These are phyloP conservation scores for Cylindrotheca fusiformis DNA, from an alignment of 108 stramenopile genomes.

Conservation along the genomic window DNA sequence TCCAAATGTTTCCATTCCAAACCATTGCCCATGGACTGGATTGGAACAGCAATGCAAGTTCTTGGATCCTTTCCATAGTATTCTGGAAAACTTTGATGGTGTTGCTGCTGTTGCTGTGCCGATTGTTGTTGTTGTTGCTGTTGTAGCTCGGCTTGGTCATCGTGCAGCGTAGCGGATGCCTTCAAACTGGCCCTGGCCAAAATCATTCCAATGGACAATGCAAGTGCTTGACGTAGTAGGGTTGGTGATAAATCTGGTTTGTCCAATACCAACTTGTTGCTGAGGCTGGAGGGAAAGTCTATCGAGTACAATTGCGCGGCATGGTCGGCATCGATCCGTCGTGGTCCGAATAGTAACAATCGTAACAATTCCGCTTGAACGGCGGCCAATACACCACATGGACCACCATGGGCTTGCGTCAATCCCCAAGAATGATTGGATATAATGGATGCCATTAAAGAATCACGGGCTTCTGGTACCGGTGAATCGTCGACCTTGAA, in stretches of 20 bases:
- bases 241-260: constrained; percentile 21
- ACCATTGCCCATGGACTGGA: not conserved
- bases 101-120: not conserved
- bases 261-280: constrained; percentile 11
- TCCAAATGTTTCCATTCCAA: constrained; percentile 34
- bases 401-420: constrained; percentile 83
- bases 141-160: constrained; percentile 1
- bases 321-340: constrained; percentile 2
- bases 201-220: constrained; percentile 62
- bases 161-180: constrained; percentile 21
- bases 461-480: not conserved
- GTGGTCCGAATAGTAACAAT: constrained; percentile 53
- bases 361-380: constrained; percentile 81
- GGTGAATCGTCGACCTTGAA: constrained; percentile 12
- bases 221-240: constrained; percentile 39
- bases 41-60: not conserved
- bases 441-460: constrained; percentile 27
- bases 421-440: constrained; percentile 61
- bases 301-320: constrained; percentile 5
- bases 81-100: constrained; percentile 3
- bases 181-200: constrained; percentile 56
- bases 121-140: constrained; percentile 4
- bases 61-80: constrained; percentile 15
- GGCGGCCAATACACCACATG: constrained; percentile 85
- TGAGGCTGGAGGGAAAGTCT: constrained; percentile 9